These are phyloP conservation scores for Ustilago nuda DNA, from an alignment of 1,284 basidiomycete species.

Conservation along the genomic window DNA sequence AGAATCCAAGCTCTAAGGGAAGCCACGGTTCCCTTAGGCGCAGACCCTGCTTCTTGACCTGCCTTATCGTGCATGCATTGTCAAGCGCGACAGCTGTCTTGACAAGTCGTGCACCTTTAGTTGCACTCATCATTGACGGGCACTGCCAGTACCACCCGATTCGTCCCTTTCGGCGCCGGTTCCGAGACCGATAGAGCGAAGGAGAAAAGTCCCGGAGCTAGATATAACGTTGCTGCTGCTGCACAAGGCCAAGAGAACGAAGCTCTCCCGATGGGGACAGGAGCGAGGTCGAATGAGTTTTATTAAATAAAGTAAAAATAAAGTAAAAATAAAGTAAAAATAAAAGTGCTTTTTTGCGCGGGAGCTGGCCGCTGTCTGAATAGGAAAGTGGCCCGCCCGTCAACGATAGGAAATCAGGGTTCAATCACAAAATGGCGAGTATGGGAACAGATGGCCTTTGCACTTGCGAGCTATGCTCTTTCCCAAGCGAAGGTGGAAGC, in stretches of 20 bases:
- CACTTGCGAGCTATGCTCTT: neutral
- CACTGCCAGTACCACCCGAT: neutral
- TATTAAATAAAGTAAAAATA: neutral
- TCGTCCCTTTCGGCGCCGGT: neutral
- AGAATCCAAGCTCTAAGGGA: slow-evolving; percentile 8
- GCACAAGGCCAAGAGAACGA: neutral
- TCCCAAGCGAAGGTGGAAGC: slow-evolving; percentile 3
- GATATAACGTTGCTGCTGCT: neutral
- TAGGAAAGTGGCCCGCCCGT: neutral
- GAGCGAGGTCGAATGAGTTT: neutral
- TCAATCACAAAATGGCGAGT: slow-evolving; percentile 6
- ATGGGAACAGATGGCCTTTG: slow-evolving; percentile 6
- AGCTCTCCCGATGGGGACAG: slow-evolving; percentile 1
- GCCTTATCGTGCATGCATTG: slow-evolving; percentile 14
- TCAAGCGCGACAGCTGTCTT: slow-evolving; percentile 7
- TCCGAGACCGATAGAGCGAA: neutral
- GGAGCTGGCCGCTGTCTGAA: neutral
- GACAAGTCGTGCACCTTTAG: neutral
- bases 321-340: no score
- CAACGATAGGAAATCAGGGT: slow-evolving; percentile 11
- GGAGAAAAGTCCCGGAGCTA: neutral
- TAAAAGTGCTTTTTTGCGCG: neutral
- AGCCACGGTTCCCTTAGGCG: neutral
- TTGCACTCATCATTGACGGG: neutral
- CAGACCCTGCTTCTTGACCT: slow-evolving; percentile 16